phyloP scores from a whole-genome alignment of 768 basidiomycete species.

The Lentinula edodes region DNA sequence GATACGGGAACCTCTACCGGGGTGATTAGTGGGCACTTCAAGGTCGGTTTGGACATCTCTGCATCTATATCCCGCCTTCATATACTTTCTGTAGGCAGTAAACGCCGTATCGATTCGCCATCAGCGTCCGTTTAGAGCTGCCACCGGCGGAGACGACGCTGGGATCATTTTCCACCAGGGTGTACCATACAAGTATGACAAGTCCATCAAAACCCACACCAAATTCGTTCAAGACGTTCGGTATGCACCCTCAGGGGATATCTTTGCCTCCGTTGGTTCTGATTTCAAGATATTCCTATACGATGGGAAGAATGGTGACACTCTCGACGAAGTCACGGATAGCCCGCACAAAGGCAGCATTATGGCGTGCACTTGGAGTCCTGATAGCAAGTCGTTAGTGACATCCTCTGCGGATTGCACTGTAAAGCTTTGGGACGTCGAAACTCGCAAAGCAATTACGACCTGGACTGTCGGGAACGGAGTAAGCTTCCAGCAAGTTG shows the following conservation, averaged over 20 bases:
- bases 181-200: constrained; percentile 88
- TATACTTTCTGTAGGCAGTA: constrained; percentile 45
- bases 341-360: constrained; percentile 70
- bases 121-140: constrained; percentile 88
- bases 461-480: constrained; percentile 73
- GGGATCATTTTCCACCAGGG: constrained; percentile 81
- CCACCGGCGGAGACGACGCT: constrained; percentile 82
- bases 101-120: constrained; percentile 87
- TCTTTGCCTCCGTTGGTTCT: constrained; percentile 85
- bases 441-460: constrained; percentile 57
- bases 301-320: constrained; percentile 86
- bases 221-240: constrained; percentile 91
- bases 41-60: constrained; percentile 37
- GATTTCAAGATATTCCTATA: constrained; percentile 87
- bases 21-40: constrained; percentile 85
- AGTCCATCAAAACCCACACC: constrained; percentile 84
- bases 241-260: constrained; percentile 74
- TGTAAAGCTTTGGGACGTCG: constrained; percentile 85
- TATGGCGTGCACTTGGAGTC: constrained; percentile 76
- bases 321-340: constrained; percentile 61
- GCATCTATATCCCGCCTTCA: not conserved
- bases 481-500: constrained; percentile 80
- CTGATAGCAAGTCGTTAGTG: constrained; percentile 64
- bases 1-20: constrained; percentile 83
- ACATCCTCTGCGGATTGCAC: constrained; percentile 85